These are phyloP conservation scores for Ophidiomyces ophidiicola DNA, from an alignment of 2,329 filamentous ascomycete species.

Conservation along the genomic window DNA sequence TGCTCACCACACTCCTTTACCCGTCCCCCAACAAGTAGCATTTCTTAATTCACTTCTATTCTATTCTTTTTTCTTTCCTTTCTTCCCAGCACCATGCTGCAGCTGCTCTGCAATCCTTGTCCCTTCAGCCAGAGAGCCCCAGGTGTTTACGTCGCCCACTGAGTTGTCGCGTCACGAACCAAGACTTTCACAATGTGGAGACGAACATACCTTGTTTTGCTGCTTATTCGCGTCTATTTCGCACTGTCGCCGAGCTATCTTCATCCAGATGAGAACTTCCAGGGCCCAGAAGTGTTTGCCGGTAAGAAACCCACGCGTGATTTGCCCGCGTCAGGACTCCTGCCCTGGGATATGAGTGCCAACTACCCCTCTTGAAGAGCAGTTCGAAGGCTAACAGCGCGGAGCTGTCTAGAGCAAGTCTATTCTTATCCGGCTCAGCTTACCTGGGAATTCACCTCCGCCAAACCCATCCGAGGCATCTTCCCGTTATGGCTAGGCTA, in stretches of 20 bases:
- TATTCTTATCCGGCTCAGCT: conserved; percentile 80
- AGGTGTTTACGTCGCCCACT: conserved; percentile 9
- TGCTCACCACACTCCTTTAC: too few species aligned
- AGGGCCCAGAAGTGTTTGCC: conserved; percentile 92
- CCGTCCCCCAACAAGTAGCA: too few species aligned
- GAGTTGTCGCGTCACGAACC: conserved; percentile 7
- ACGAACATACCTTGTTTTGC: conserved; percentile 71
- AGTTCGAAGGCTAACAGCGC: conserved; percentile 7
- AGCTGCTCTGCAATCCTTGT: conserved; percentile 9
- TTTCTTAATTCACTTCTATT: not conserved
- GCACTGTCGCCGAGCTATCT: conserved; percentile 91
- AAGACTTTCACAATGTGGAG: conserved; percentile 59
- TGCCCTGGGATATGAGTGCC: too few species aligned
- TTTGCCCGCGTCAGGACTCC: too few species aligned
- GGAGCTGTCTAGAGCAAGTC: conserved; percentile 65
- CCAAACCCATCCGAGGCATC: conserved; percentile 80
- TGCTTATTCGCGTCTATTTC: conserved; percentile 83
- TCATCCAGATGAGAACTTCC: conserved; percentile 97
- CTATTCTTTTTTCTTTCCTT: not conserved
- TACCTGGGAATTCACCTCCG: conserved; percentile 93
- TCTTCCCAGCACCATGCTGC: conserved; percentile 2
- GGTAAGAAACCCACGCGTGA: conserved; percentile 47
- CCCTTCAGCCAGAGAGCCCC: conserved; percentile 8
- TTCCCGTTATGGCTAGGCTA: conserved; percentile 96
- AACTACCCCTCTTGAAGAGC: conserved; percentile 6